A percentile compares a stretch with the other conserved stretches of the same genome.
Evolutionary conservation across 192 early-diverging fungal genomes (phyloP).

Genomic region (Entophlyctis helioformis): DNA sequence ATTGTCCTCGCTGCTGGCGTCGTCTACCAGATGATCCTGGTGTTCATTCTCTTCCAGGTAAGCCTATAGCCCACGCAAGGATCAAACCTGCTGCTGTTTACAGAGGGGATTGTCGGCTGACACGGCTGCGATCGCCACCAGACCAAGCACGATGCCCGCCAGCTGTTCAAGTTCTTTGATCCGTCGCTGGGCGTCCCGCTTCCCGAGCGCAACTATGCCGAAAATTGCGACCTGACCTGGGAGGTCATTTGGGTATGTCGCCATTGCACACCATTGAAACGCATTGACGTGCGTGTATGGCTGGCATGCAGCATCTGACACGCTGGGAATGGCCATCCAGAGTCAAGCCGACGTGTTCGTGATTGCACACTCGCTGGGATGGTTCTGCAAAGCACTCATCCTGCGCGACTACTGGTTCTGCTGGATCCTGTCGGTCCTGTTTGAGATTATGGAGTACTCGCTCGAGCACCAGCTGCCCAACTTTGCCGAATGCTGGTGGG

Average conservation of each 20-base stretch:
- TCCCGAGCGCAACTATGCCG: constrained; percentile 89
- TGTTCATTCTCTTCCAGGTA: constrained; percentile 86
- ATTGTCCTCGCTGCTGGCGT: constrained; percentile 74
- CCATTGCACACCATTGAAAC: too few relatives aligned
- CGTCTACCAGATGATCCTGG: constrained; percentile 77
- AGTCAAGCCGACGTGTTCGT: constrained; percentile 89
- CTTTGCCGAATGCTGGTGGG: constrained; percentile 99
- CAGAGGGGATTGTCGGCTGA: too few relatives aligned
- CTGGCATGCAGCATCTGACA: too few relatives aligned
- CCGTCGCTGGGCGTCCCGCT: constrained; percentile 64
- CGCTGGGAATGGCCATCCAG: too few relatives aligned
- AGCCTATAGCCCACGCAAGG: too few relatives aligned
- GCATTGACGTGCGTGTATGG: too few relatives aligned
- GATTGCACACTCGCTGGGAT: constrained; percentile 81
- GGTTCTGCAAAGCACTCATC: constrained; percentile 89
- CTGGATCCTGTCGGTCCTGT: constrained; percentile 90
- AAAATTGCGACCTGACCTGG: constrained; percentile 69
- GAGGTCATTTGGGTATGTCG: constrained; percentile 54
- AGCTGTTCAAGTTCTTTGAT: constrained; percentile 69
- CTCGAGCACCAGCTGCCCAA: constrained; percentile 91
- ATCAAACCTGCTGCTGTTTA: too few relatives aligned
- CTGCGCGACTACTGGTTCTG: constrained; percentile 90
- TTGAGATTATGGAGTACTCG: constrained; percentile 93
- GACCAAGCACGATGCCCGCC: constrained; percentile 76
- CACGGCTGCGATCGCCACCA: too few relatives aligned